Evolutionary conservation across 2,329 filamentous ascomycete genomes (phyloP).

Genomic region (Cladobotryum mycophilum): DNA sequence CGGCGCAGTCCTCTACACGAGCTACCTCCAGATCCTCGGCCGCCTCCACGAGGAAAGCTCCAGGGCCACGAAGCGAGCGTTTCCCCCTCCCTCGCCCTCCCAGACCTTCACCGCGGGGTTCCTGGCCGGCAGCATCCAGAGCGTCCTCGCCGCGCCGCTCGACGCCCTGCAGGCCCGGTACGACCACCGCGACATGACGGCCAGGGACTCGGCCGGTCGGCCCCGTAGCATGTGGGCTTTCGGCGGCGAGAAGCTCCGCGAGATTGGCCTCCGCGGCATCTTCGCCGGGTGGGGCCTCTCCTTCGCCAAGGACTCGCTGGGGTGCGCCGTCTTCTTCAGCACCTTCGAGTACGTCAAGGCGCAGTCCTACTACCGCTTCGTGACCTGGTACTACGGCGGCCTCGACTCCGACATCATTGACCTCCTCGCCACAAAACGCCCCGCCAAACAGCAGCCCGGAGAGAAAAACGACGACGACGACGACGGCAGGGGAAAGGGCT

Average conservation of each 20-base stretch:
- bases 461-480: conserved; percentile 22
- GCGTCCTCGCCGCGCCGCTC: conserved; percentile 64
- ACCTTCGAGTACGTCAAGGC: conserved; percentile 72
- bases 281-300: conserved; percentile 69
- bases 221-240: conserved; percentile 68
- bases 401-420: conserved; percentile 47
- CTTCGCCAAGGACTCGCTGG: conserved; percentile 62
- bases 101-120: conserved; percentile 66
- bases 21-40: conserved; percentile 65
- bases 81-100: conserved; percentile 58
- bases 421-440: conserved; percentile 41
- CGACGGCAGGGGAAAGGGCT: too few species aligned
- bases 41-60: conserved; percentile 58
- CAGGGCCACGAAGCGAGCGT: conserved; percentile 53
- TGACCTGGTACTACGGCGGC: conserved; percentile 63
- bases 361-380: conserved; percentile 63
- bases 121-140: conserved; percentile 63
- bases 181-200: conserved; percentile 48
- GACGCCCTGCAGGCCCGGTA: conserved; percentile 72
- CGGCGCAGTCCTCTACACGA: conserved; percentile 68
- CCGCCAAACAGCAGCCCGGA: conserved; percentile 20
- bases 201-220: conserved; percentile 32
- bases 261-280: conserved; percentile 65
- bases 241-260: conserved; percentile 54
- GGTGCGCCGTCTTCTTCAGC: conserved; percentile 66